Conservation (phyloP, 805 yeast genomes). For the Hanseniaspora occidentalis region DNA sequence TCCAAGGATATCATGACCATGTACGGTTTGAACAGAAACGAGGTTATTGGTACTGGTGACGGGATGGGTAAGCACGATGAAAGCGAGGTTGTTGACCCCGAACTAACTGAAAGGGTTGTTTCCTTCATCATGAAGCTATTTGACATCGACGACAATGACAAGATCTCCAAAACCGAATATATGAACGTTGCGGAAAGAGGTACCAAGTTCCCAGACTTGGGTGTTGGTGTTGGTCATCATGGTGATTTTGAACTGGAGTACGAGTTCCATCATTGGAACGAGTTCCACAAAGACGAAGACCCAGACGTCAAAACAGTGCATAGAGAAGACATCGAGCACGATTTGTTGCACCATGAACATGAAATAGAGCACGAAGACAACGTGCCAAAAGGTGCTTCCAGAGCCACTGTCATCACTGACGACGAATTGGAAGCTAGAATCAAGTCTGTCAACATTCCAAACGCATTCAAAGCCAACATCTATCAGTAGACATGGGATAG, state of each 20-base stretch:
- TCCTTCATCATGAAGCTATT: slow-evolving; percentile 41
- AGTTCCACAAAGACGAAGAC: slow-evolving; percentile 63
- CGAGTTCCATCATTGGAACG: slow-evolving; percentile 89
- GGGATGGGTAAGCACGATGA: slow-evolving; percentile 78
- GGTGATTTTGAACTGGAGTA: slow-evolving; percentile 88
- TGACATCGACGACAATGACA: slow-evolving; percentile 56
- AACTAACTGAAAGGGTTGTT: slow-evolving; percentile 42
- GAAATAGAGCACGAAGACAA: slow-evolving; percentile 53
- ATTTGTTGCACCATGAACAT: slow-evolving; percentile 71
- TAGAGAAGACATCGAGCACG: slow-evolving; percentile 82
- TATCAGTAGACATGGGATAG: background rate
- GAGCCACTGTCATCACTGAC: slow-evolving; percentile 26
- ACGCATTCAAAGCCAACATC: slow-evolving; percentile 20
- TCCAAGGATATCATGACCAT: slow-evolving; percentile 56
- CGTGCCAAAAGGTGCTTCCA: slow-evolving; percentile 24
- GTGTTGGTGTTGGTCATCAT: slow-evolving; percentile 90
- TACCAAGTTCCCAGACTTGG: slow-evolving; percentile 77
- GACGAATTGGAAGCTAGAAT: slow-evolving; percentile 30
- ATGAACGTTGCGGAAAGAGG: slow-evolving; percentile 45
- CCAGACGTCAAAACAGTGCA: slow-evolving; percentile 75
- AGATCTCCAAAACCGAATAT: slow-evolving; percentile 60
- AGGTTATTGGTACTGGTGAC: slow-evolving; percentile 75
- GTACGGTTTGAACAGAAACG: slow-evolving; percentile 67
- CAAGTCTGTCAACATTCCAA: slow-evolving; percentile 26
- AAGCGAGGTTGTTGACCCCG: slow-evolving; percentile 44